Percentiles rank a stretch among this genome's conserved stretches.
Conservation (phyloP, 352 stramenopile species). For the Phytophthora pseudosyringae region DNA sequence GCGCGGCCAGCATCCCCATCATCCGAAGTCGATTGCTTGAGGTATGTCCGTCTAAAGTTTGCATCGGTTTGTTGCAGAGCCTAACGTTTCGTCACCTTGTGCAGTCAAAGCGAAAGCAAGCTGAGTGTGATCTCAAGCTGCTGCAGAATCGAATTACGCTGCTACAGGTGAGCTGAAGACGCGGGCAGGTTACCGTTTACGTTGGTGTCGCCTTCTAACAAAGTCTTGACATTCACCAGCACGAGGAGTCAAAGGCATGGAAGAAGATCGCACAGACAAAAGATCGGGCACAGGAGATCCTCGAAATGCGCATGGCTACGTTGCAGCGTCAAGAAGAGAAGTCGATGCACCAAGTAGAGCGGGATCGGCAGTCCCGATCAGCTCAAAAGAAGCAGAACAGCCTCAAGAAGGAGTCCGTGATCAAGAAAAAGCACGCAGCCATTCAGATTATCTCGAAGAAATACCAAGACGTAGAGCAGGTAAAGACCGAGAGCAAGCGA, state of each 20-base stretch:
- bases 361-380: constrained; percentile 49
- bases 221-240: constrained; percentile 30
- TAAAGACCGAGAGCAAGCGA: constrained; percentile 72
- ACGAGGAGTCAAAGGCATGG: constrained; percentile 79
- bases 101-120: constrained; percentile 76
- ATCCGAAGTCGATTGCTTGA: constrained; percentile 61
- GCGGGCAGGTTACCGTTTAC: neutral
- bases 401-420: constrained; percentile 74
- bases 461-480: constrained; percentile 77
- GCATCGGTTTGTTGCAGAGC: neutral
- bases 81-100: neutral
- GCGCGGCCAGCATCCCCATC: constrained; percentile 51
- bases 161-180: constrained; percentile 46
- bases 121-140: constrained; percentile 74
- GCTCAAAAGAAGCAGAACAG: constrained; percentile 64
- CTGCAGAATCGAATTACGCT: constrained; percentile 77
- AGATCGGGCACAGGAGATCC: constrained; percentile 72
- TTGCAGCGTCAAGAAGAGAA: constrained; percentile 58
- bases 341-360: constrained; percentile 44
- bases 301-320: constrained; percentile 63
- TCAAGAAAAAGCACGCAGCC: constrained; percentile 77
- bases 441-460: constrained; percentile 81
- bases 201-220: neutral
- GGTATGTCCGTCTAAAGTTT: constrained; percentile 16
- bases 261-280: constrained; percentile 85